These are phyloP conservation scores for Daedalea quercina DNA, from an alignment of 768 basidiomycete species.

Conservation along the genomic window DNA sequence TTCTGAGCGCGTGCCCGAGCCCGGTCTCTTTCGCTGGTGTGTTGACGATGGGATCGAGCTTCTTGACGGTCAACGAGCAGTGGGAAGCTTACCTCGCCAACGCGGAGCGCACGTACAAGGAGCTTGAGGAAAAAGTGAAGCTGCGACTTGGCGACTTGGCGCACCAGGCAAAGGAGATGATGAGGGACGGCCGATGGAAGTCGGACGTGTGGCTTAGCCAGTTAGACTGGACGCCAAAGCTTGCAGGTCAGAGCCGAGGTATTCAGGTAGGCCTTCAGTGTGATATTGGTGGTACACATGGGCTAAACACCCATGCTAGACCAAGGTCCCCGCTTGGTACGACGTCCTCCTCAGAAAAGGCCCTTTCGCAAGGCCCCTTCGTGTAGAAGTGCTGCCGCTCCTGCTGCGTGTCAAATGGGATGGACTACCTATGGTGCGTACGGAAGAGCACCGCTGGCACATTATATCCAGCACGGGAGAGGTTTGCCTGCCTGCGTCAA, in stretches of 20 bases:
- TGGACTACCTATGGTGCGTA: slow-evolving; percentile 52
- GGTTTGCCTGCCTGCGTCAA: too few relatives aligned
- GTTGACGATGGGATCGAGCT: slow-evolving; percentile 85
- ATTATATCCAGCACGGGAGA: slow-evolving; percentile 32
- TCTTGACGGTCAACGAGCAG: slow-evolving; percentile 82
- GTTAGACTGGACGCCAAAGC: slow-evolving; percentile 93
- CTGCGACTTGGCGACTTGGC: slow-evolving; percentile 63
- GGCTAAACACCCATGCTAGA: too few relatives aligned
- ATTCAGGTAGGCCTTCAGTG: slow-evolving; percentile 22
- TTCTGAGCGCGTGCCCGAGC: slow-evolving; percentile 78
- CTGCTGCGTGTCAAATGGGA: slow-evolving; percentile 60
- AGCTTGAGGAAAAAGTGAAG: slow-evolving; percentile 60
- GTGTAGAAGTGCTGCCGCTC: slow-evolving; percentile 57
- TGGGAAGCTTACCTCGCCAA: slow-evolving; percentile 81
- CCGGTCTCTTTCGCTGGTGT: slow-evolving; percentile 92
- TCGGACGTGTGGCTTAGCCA: slow-evolving; percentile 82
- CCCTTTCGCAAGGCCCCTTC: slow-evolving; percentile 32
- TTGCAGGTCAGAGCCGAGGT: slow-evolving; percentile 62
- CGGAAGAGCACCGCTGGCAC: slow-evolving; percentile 61
- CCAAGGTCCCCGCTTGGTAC: slow-evolving; percentile 47
- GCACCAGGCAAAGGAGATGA: slow-evolving; percentile 42
- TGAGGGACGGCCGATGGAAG: slow-evolving; percentile 50
- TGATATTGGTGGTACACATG: too few relatives aligned
- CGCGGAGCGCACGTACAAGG: slow-evolving; percentile 72
- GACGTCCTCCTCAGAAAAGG: slow-evolving; percentile 36